Base-by-base conservation (phyloP, 2,329 filamentous ascomycete species). In the Clarireedia monteithiana region DNA sequence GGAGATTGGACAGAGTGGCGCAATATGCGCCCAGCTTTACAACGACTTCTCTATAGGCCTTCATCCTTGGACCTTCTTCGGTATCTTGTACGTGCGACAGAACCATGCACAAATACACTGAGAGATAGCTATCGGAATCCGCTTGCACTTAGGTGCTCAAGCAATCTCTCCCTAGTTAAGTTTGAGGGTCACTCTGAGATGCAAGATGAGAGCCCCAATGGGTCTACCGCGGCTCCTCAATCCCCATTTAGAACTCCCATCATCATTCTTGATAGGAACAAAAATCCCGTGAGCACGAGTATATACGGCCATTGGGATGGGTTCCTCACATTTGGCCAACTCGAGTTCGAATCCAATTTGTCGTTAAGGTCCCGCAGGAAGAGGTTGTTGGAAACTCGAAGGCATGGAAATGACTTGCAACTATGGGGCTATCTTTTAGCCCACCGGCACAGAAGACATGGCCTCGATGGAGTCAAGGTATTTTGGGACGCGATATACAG, bases 381-480 rank as follows among this genome's bases (percentile, higher is more conserved):
- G 42, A 62, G 67, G 39, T 60, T 73, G 7, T 59, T 74, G 7
- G 69, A 74, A 52, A 48, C 63, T 6, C 50, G 61, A 1, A 53
- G 62, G n/a, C 60, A 69, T 52, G 34, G 46, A 23, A 26, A 64
- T 9, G 68, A 74, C 48, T 58, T 71, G 38, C 57, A 62, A 12
- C 55, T 72, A 26, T 78, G 75, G 74, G 67, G 70, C 1, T 63
- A 69, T 44, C 63, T 73, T 10, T 63, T 79, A 17, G 68, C 72
- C 24, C 71, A 70, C 44, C 65, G 70, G 48, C 68, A 73, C 47
- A 68, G 75, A 45, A 57, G 73, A 15, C 63, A 76, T 59, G 74
- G 76, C 0, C 48, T 62, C 20, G 53, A 63, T 20, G 77, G 77
- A 10, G 68, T 76, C 5, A 48, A 62, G n/a, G 66, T 69, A 6